Conservation (phyloP, 148 eudicot species). For the Rhododendron ferrugineum region DNA sequence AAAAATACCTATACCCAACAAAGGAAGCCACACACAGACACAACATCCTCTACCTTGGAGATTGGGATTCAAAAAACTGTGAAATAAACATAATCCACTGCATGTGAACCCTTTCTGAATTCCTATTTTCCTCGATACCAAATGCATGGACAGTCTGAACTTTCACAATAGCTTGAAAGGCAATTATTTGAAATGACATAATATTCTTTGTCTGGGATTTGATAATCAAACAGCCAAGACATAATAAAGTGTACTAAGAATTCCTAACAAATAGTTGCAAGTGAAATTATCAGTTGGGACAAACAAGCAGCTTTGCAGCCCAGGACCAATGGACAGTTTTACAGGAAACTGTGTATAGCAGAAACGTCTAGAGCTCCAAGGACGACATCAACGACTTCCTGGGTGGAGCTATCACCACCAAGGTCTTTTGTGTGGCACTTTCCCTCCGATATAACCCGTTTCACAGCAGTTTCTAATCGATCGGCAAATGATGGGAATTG, state of each 20-base stretch:
- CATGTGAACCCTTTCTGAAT: background rate
- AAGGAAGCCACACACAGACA: background rate
- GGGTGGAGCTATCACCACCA: slow-evolving; percentile 39
- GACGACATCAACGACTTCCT: slow-evolving; percentile 38
- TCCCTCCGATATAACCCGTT: slow-evolving; percentile 35
- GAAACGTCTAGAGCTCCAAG: slow-evolving; percentile 23
- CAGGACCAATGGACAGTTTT: background rate
- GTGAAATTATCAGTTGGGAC: background rate
- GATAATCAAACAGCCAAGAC: background rate
- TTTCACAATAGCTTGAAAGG: background rate
- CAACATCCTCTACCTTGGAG: background rate
- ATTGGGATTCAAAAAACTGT: background rate
- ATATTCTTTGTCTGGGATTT: background rate
- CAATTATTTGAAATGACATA: background rate
- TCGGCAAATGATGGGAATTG: slow-evolving; percentile 49
- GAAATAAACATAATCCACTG: background rate
- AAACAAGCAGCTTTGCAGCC: background rate
- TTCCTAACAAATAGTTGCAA: background rate
- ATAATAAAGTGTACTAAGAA: background rate
- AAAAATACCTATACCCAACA: background rate
- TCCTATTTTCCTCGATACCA: background rate
- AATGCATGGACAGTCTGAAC: background rate
- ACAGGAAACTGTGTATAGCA: background rate
- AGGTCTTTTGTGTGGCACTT: slow-evolving; percentile 32
- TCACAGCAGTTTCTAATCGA: slow-evolving; percentile 41